A percentile compares a stretch with the other conserved stretches of the same genome.
Conservation (phyloP, 768 basidiomycete genomes). For the Serendipita sp. region DNA sequence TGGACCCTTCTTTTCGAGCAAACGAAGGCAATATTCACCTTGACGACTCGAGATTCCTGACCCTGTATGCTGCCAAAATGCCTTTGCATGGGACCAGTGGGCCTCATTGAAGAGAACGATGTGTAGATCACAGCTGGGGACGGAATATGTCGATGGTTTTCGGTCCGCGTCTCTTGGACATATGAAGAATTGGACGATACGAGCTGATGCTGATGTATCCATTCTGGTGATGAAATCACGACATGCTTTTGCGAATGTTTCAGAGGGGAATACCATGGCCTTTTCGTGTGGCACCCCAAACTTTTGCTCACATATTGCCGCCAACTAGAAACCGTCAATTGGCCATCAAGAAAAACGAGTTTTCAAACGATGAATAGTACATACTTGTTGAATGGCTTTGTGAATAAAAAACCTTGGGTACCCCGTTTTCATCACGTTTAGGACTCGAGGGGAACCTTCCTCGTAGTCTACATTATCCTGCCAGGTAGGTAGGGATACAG, state of each 20-base stretch:
- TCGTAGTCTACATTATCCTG: constrained; percentile 83
- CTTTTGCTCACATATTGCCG: constrained; percentile 54
- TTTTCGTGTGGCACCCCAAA: constrained; percentile 56
- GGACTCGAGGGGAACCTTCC: constrained; percentile 65
- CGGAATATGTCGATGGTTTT: constrained; percentile 14
- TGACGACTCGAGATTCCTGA: constrained; percentile 76
- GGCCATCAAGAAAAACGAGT: neutral
- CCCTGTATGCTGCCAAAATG: constrained; percentile 95
- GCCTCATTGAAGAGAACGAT: constrained; percentile 61
- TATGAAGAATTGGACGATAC: constrained; percentile 56
- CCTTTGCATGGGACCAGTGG: constrained; percentile 50
- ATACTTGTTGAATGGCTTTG: constrained; percentile 64
- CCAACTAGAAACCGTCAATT: constrained; percentile 38
- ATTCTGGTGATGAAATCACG: constrained; percentile 51
- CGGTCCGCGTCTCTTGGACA: constrained; percentile 32
- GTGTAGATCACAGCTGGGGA: constrained; percentile 40
- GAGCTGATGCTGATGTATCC: constrained; percentile 30
- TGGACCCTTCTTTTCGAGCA: constrained; percentile 35
- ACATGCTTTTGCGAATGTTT: constrained; percentile 55
- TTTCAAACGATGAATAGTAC: constrained; percentile 12
- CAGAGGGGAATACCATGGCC: constrained; percentile 67
- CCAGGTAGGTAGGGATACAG: constrained; percentile 91
- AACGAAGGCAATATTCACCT: constrained; percentile 64
- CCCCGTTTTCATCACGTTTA: constrained; percentile 67
- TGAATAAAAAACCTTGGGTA: constrained; percentile 96